These are phyloP conservation scores for Magnusiomyces clavatus DNA, from an alignment of 1,139 yeast genomes.

Conservation along the genomic window DNA sequence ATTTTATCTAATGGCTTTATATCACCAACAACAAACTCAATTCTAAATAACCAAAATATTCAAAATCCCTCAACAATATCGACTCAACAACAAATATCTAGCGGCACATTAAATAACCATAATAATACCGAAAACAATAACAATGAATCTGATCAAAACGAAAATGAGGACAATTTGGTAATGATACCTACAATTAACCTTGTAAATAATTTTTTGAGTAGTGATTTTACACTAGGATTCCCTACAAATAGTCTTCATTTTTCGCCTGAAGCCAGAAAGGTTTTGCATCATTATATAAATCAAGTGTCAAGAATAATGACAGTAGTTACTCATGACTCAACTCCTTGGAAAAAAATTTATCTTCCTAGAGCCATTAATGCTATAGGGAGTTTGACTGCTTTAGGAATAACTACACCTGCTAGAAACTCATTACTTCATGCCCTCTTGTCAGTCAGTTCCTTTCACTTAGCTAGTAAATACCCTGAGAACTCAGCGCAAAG, in stretches of 20 bases:
- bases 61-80: neutral
- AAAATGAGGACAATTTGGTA: neutral
- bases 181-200: conserved; percentile 1
- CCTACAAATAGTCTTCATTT: conserved; percentile 57
- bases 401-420: conserved; percentile 70
- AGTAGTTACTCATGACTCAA: conserved; percentile 69
- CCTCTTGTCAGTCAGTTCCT: conserved; percentile 71
- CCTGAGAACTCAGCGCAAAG: conserved; percentile 53
- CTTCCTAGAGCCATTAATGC: conserved; percentile 78
- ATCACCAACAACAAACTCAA: neutral
- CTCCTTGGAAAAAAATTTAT: conserved; percentile 83
- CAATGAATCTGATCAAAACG: neutral
- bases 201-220: conserved; percentile 8
- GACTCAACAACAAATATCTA: neutral
- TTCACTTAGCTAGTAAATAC: conserved; percentile 68
- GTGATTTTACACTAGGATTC: conserved; percentile 21
- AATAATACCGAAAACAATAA: too few relatives aligned
- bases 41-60: neutral
- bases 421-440: conserved; percentile 76
- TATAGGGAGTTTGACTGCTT: conserved; percentile 67
- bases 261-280: conserved; percentile 39
- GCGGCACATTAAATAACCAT: too few relatives aligned
- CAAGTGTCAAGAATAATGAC: conserved; percentile 86
- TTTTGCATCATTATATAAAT: conserved; percentile 66
- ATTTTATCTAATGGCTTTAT: neutral